Percentiles rank a stretch among this genome's conserved stretches.
Evolutionary conservation across 2,329 filamentous ascomycete genomes (phyloP).

Genomic region (Colletotrichum sublineola): DNA sequence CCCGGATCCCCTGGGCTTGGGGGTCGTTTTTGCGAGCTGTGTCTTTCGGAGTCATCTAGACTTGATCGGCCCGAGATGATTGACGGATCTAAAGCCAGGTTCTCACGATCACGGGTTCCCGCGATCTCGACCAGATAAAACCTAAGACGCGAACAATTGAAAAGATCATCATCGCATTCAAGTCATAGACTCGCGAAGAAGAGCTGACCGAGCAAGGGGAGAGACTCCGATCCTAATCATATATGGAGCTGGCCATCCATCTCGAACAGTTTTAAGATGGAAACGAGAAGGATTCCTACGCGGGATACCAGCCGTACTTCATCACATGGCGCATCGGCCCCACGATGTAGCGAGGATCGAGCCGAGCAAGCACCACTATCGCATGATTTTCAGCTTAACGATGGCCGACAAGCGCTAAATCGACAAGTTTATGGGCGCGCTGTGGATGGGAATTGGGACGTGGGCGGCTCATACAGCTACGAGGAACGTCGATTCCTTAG

Average conservation of each 20-base stretch:
- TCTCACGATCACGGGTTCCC: slow-evolving; percentile 4
- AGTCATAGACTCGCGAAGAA: slow-evolving; percentile 61
- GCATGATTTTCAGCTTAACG: slow-evolving; percentile 63
- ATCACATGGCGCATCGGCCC: slow-evolving; percentile 51
- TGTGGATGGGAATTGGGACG: slow-evolving; percentile 63
- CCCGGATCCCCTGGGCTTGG: slow-evolving; percentile 62
- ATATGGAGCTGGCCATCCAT: neutral
- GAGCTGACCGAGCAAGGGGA: slow-evolving; percentile 52
- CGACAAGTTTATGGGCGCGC: slow-evolving; percentile 61
- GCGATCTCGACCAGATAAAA: neutral
- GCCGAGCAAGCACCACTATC: slow-evolving; percentile 59
- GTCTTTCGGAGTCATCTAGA: neutral
- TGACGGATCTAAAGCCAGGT: neutral
- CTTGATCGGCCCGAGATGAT: slow-evolving; percentile 34
- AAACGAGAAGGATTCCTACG: slow-evolving; percentile 61
- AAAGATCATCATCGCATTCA: slow-evolving; percentile 52
- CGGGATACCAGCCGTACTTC: slow-evolving; percentile 58
- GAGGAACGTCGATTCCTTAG: neutral
- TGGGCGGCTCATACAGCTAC: slow-evolving; percentile 46
- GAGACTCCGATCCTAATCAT: neutral
- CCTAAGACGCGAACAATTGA: no score
- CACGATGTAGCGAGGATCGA: slow-evolving; percentile 51
- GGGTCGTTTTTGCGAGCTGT: slow-evolving; percentile 57
- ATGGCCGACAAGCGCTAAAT: slow-evolving; percentile 62
- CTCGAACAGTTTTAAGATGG: neutral